phyloP scores from a whole-genome alignment of 352 stramenopile genomes.

The Phytophthora pluvialis region DNA sequence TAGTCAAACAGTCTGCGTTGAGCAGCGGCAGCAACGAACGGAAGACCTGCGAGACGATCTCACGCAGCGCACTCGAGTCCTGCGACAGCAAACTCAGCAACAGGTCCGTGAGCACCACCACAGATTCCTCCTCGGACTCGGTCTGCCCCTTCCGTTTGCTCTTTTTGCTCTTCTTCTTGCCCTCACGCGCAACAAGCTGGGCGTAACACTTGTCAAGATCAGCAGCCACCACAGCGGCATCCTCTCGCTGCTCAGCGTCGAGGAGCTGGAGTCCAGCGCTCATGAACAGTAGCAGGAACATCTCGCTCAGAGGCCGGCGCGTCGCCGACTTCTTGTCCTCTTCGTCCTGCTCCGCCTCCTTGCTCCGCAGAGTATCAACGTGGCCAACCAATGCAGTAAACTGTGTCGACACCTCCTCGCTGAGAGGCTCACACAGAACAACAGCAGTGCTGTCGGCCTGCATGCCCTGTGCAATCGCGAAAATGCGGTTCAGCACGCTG shows the following conservation, averaged over 20 bases:
- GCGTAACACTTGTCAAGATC: slow-evolving; percentile 79
- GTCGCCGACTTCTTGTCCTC: slow-evolving; percentile 28
- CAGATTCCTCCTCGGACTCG: slow-evolving; percentile 46
- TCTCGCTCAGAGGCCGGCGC: slow-evolving; percentile 54
- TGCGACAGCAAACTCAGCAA: slow-evolving; percentile 83
- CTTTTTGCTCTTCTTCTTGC: slow-evolving; percentile 44
- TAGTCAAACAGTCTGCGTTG: slow-evolving; percentile 63
- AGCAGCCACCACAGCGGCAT: slow-evolving; percentile 57
- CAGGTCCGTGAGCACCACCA: slow-evolving; percentile 85
- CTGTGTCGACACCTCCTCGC: slow-evolving; percentile 35
- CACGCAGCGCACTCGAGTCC: slow-evolving; percentile 83
- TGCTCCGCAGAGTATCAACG: slow-evolving; percentile 43
- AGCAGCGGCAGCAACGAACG: slow-evolving; percentile 73
- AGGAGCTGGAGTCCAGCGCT: slow-evolving; percentile 77
- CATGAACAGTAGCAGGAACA: slow-evolving; percentile 79
- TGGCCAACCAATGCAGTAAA: slow-evolving; percentile 29
- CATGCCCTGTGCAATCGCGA: slow-evolving; percentile 46
- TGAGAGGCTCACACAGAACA: slow-evolving; percentile 50
- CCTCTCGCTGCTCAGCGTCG: slow-evolving; percentile 66
- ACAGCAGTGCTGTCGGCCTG: slow-evolving; percentile 27
- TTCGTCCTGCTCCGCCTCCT: slow-evolving; percentile 41
- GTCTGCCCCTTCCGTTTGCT: slow-evolving; percentile 38
- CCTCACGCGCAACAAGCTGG: slow-evolving; percentile 48
- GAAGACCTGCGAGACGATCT: slow-evolving; percentile 87
- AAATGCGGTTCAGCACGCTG: slow-evolving; percentile 62